Evolutionary conservation across 2,329 filamentous ascomycete genomes (phyloP).

Genomic region (Colletotrichum sp.): DNA sequence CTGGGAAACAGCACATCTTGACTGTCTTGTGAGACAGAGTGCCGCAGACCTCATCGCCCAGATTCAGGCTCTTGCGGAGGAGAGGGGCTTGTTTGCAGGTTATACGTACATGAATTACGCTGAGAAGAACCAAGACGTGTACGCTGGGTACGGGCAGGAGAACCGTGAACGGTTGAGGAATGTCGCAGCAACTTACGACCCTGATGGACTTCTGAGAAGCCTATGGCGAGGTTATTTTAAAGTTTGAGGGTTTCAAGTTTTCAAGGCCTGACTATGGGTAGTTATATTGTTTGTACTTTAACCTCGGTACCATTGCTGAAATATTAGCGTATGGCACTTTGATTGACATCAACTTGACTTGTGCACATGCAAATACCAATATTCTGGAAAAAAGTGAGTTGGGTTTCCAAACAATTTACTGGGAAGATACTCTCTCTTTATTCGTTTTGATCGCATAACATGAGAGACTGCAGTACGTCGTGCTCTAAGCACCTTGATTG

Average conservation of each 20-base stretch:
- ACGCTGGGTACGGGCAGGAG: conserved; percentile 40
- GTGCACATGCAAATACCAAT: too few relatives aligned
- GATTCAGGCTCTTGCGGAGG: conserved; percentile 29
- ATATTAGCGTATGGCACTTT: too few relatives aligned
- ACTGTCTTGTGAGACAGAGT: conserved; percentile 31
- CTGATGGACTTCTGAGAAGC: conserved; percentile 27
- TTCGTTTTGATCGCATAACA: too few relatives aligned
- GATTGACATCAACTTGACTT: too few relatives aligned
- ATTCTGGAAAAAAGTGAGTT: too few relatives aligned
- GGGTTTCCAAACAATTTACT: too few relatives aligned
- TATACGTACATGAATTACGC: conserved; percentile 43
- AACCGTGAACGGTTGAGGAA: conserved; percentile 32
- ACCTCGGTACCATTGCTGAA: too few relatives aligned
- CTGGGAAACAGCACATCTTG: conserved; percentile 31
- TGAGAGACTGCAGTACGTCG: too few relatives aligned
- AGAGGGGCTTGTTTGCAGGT: conserved; percentile 31
- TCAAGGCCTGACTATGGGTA: too few relatives aligned
- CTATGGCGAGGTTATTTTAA: conserved; percentile 29
- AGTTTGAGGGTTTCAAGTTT: background rate
- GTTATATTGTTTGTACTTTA: too few relatives aligned
- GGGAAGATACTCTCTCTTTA: too few relatives aligned
- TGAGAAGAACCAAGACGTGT: conserved; percentile 38
- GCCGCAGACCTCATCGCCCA: conserved; percentile 25
- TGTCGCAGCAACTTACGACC: conserved; percentile 32
- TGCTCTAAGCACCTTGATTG: too few relatives aligned